phyloP scores from a whole-genome alignment of 371 early-diverging fungal species.

The Mucor mucedo region DNA sequence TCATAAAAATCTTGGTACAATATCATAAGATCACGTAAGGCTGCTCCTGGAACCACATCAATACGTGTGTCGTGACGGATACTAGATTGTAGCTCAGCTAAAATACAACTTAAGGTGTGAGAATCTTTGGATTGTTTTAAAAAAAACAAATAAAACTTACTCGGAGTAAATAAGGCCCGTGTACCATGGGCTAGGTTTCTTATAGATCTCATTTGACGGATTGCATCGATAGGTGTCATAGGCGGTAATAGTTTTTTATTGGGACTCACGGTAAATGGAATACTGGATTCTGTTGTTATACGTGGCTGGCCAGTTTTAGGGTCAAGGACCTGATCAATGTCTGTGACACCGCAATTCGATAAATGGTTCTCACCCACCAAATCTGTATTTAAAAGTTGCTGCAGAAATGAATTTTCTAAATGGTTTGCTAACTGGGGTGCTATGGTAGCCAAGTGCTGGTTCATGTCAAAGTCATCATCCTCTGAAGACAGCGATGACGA shows the following conservation, averaged over 20 bases:
- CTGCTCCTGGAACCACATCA: conserved; percentile 45
- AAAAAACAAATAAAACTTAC: conserved; percentile 8
- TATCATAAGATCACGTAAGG: conserved; percentile 49
- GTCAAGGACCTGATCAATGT: conserved; percentile 12
- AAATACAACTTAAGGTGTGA: not conserved
- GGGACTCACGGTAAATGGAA: not conserved
- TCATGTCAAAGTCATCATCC: conserved; percentile 10
- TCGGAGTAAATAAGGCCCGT: conserved; percentile 24
- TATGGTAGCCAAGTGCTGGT: conserved; percentile 18
- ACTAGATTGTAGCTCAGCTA: conserved; percentile 46
- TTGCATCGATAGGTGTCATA: conserved; percentile 45
- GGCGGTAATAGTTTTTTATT: conserved; percentile 35
- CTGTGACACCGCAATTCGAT: not conserved
- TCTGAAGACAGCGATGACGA: conserved; percentile 2
- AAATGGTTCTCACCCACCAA: conserved; percentile 17
- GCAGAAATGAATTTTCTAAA: conserved; percentile 41
- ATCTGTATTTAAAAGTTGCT: conserved; percentile 34
- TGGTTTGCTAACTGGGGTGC: conserved; percentile 44
- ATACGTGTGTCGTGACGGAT: conserved; percentile 48
- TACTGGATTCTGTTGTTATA: conserved; percentile 5
- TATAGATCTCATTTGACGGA: conserved; percentile 32
- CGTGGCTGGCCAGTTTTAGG: conserved; percentile 27
- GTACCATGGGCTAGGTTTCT: conserved; percentile 21
- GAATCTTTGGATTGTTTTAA: not conserved
- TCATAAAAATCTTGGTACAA: conserved; percentile 47